Percentiles rank a stretch among this genome's conserved stretches.
Conservation (phyloP, 2,329 filamentous ascomycete genomes). For the Penicillium freii region DNA sequence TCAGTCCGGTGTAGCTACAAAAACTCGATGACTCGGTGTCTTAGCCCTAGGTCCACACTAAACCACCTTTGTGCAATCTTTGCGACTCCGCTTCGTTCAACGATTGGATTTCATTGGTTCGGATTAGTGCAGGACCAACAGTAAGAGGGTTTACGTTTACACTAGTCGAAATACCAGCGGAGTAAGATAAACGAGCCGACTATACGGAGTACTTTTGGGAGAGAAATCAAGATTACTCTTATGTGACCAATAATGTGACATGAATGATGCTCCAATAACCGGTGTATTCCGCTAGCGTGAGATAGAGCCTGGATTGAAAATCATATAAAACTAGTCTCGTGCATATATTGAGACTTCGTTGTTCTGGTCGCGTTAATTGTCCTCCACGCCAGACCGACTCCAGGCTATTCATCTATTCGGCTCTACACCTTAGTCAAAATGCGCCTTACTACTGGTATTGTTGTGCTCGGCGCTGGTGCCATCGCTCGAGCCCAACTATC, state of each 20-base stretch:
- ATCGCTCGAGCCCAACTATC: slow-evolving; percentile 1
- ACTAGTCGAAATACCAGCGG: not conserved
- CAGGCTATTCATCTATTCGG: not conserved
- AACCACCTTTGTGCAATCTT: not conserved
- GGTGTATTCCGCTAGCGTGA: not conserved
- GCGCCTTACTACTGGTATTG: not conserved
- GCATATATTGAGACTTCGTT: not conserved
- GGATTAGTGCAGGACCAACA: not conserved
- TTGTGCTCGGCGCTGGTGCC: not conserved
- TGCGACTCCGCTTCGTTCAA: not conserved
- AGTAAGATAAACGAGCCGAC: not conserved
- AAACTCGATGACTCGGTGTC: not conserved
- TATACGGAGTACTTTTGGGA: not conserved
- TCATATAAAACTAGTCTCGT: slow-evolving; percentile 5
- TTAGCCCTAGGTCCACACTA: not conserved
- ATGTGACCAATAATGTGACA: not conserved
- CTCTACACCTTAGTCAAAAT: not conserved
- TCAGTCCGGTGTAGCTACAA: not conserved
- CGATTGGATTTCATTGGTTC: not conserved
- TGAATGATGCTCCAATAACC: not conserved
- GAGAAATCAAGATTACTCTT: not conserved
- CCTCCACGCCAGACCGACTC: not conserved
- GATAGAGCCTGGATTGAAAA: not conserved
- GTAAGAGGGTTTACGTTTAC: not conserved
- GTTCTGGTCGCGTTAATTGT: not conserved